Conservation (phyloP, 306 rosid genomes). For the Quercus mongolica region DNA sequence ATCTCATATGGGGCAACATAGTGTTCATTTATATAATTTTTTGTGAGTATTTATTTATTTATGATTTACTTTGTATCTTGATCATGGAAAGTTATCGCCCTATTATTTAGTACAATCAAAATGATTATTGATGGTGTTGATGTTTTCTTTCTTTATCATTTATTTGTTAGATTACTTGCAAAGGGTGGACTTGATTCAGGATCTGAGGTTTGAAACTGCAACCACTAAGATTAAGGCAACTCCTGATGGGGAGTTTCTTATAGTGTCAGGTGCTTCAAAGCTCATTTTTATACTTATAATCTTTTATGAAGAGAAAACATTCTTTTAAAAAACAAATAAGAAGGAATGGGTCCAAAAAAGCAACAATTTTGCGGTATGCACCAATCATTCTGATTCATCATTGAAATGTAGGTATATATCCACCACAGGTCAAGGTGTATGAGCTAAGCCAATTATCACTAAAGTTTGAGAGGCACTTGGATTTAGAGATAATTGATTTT, state of each 20-base stretch:
- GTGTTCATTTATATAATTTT: too few species aligned
- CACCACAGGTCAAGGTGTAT: constrained; percentile 88
- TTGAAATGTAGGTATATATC: constrained; percentile 73
- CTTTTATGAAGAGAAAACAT: not conserved
- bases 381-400: not conserved
- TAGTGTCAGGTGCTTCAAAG: constrained; percentile 65
- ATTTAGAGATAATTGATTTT: constrained; percentile 86
- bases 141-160: too few species aligned
- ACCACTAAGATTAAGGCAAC: constrained; percentile 81
- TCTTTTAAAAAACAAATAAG: not conserved
- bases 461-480: constrained; percentile 93
- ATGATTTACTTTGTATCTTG: not conserved
- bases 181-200: constrained; percentile 67
- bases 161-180: constrained; percentile 31
- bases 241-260: constrained; percentile 75
- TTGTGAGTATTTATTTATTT: too few species aligned
- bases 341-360: not conserved
- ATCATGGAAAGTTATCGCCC: not conserved
- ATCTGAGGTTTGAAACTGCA: constrained; percentile 74
- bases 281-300: not conserved
- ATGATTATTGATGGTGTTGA: not conserved
- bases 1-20: not conserved
- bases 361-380: not conserved
- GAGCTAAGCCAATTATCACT: constrained; percentile 74
- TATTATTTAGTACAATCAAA: not conserved